phyloP scores from a whole-genome alignment of 2,329 filamentous ascomycete species.

The Ophiosphaerella herpotricha region DNA sequence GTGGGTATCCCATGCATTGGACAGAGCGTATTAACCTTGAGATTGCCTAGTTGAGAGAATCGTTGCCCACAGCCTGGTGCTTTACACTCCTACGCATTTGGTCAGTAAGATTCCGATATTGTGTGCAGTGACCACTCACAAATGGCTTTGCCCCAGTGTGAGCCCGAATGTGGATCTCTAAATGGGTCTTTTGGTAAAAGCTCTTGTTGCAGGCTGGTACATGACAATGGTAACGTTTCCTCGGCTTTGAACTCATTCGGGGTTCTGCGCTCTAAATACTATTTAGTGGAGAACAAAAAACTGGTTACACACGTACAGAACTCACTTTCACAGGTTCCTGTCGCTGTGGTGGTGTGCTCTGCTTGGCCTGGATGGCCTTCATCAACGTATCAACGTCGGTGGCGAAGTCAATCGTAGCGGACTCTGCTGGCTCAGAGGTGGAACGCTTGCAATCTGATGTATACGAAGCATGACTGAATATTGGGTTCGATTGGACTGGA shows the following conservation, averaged over 20 bases:
- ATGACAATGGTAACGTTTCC: slow-evolving; percentile 75
- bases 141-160: slow-evolving; percentile 93
- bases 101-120: slow-evolving; percentile 12
- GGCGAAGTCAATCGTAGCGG: slow-evolving; percentile 65
- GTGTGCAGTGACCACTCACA: slow-evolving; percentile 57
- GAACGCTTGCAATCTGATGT: slow-evolving; percentile 51
- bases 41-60: slow-evolving; percentile 89
- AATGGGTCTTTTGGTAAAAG: slow-evolving; percentile 90
- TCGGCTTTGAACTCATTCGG: slow-evolving; percentile 47
- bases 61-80: slow-evolving; percentile 73
- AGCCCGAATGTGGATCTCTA: slow-evolving; percentile 84
- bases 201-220: slow-evolving; percentile 76
- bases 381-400: slow-evolving; percentile 87
- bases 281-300: slow-evolving; percentile 1
- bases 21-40: slow-evolving; percentile 66
- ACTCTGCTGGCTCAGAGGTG: slow-evolving; percentile 48
- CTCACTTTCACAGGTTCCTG: slow-evolving; percentile 40
- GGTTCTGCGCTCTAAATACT: slow-evolving; percentile 25
- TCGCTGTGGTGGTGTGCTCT: slow-evolving; percentile 46
- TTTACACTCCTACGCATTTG: slow-evolving; percentile 61
- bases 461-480: slow-evolving; percentile 44
- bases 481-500: slow-evolving; percentile 47
- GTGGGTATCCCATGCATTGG: not conserved
- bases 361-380: slow-evolving; percentile 80
- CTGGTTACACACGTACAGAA: not conserved